A percentile compares a stretch with the other conserved stretches of the same genome.
These are phyloP conservation scores for Paraphoma sp. DNA, from an alignment of 2,329 filamentous ascomycete species.

Conservation along the genomic window DNA sequence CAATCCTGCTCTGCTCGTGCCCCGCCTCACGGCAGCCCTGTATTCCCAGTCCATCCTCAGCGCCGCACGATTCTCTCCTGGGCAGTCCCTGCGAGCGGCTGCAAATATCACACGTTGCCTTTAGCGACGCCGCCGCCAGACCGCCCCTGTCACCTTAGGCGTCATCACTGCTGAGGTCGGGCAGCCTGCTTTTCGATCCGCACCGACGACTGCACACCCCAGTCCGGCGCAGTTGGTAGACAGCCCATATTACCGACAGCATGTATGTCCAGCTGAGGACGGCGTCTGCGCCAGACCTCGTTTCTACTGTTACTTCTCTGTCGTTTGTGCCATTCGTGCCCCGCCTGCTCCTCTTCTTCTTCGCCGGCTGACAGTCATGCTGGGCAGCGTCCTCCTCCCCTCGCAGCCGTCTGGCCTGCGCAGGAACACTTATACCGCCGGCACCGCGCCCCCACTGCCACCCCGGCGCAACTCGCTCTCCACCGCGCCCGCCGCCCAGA, in stretches of 20 bases:
- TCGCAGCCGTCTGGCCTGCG: constrained; percentile 25
- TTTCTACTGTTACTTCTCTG: constrained; percentile 16
- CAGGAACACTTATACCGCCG: constrained; percentile 26
- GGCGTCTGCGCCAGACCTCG: constrained; percentile 31
- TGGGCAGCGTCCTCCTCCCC: constrained; percentile 43
- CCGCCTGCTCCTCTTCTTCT: constrained; percentile 5
- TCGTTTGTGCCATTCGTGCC: constrained; percentile 15
- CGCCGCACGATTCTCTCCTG: constrained; percentile 1
- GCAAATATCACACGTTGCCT: constrained; percentile 18
- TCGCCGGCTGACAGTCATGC: constrained; percentile 37
- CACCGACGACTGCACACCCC: neutral
- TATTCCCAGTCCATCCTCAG: neutral
- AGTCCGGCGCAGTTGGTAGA: neutral
- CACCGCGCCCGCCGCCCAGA: constrained; percentile 27
- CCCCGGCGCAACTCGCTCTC: constrained; percentile 33
- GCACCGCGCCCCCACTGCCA: constrained; percentile 27
- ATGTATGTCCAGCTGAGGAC: constrained; percentile 45
- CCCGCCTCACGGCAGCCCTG: neutral
- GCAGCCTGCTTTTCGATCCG: constrained; percentile 3
- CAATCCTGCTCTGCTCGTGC: neutral
- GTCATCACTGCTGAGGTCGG: constrained; percentile 10
- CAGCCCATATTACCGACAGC: constrained; percentile 24
- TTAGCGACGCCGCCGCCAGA: constrained; percentile 9
- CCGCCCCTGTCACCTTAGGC: constrained; percentile 14
- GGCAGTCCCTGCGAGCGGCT: constrained; percentile 17